Evolutionary conservation across 306 rosid genomes (phyloP).

Genomic region (Vigna angularis): DNA sequence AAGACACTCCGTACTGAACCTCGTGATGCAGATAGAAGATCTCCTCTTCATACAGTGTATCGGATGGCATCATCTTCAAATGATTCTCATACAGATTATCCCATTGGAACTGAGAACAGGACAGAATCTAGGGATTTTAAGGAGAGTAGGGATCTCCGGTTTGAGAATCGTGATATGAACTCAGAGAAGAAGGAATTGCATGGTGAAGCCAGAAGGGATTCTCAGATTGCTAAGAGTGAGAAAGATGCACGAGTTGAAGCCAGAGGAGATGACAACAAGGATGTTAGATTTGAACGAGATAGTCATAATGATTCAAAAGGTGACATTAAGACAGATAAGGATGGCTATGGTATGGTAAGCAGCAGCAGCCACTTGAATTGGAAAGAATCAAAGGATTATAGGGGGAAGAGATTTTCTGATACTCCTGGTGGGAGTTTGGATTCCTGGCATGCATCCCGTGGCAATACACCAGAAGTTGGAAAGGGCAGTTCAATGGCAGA

Average conservation of each 20-base stretch:
- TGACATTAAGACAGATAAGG: slow-evolving; percentile 69
- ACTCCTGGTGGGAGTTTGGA: slow-evolving; percentile 64
- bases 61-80: slow-evolving; percentile 66
- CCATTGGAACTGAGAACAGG: slow-evolving; percentile 61
- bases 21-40: slow-evolving; percentile 79
- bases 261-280: slow-evolving; percentile 76
- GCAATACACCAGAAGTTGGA: slow-evolving; percentile 65
- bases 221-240: slow-evolving; percentile 70
- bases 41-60: slow-evolving; percentile 71
- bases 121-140: slow-evolving; percentile 69
- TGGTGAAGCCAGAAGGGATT: slow-evolving; percentile 70
- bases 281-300: slow-evolving; percentile 70
- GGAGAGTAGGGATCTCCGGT: slow-evolving; percentile 68
- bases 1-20: slow-evolving; percentile 74
- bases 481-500: slow-evolving; percentile 63
- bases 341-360: slow-evolving; percentile 54
- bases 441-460: slow-evolving; percentile 66
- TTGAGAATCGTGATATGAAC: slow-evolving; percentile 80
- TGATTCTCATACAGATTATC: slow-evolving; percentile 68
- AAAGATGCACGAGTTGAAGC: slow-evolving; percentile 72
- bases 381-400: slow-evolving; percentile 83
- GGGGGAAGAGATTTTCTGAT: slow-evolving; percentile 74
- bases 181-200: slow-evolving; percentile 69
- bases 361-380: slow-evolving; percentile 59
- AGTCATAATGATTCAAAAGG: slow-evolving; percentile 64